Percentiles rank a stretch among this genome's conserved stretches.
Evolutionary conservation across 140 eudicot species (phyloP).

Genomic region (Bidens hawaiensis): DNA sequence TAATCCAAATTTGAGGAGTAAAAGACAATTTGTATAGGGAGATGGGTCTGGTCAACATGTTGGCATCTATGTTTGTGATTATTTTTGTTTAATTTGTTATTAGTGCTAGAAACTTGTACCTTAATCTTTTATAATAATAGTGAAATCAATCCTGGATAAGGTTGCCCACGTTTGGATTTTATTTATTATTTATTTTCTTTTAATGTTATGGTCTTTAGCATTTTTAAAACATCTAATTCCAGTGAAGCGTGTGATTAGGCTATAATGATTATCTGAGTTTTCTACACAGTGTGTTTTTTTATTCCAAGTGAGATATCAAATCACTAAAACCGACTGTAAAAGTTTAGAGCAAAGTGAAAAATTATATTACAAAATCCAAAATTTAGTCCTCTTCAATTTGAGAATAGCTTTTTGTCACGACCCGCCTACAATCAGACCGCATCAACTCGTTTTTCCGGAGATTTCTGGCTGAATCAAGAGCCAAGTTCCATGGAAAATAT

Average conservation of each 20-base stretch:
- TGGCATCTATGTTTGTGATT: conserved; percentile 21
- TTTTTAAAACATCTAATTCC: neutral
- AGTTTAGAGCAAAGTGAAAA: too few species aligned
- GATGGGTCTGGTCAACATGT: conserved; percentile 25
- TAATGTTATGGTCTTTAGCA: neutral
- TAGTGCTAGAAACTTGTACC: conserved; percentile 22
- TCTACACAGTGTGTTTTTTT: too few species aligned
- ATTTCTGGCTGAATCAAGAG: too few species aligned
- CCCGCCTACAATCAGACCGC: too few species aligned
- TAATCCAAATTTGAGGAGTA: conserved; percentile 4
- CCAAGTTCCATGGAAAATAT: too few species aligned
- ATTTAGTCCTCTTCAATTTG: too few species aligned
- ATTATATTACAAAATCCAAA: too few species aligned
- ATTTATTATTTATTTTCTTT: neutral
- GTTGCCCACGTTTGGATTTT: conserved; percentile 10
- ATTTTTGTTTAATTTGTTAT: conserved; percentile 16
- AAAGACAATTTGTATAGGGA: conserved; percentile 13
- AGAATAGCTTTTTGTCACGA: too few species aligned
- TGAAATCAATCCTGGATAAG: conserved; percentile 17
- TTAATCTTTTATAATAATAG: conserved; percentile 16
- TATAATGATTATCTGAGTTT: too few species aligned
- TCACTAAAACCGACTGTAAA: too few species aligned
- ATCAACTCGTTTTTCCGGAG: too few species aligned
- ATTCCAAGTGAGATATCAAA: neutral
- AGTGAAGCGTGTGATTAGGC: neutral